A percentile compares a stretch with the other conserved stretches of the same genome.
phyloP scores from a whole-genome alignment of 2,329 filamentous ascomycete genomes.

The Trichoderma sp. region DNA sequence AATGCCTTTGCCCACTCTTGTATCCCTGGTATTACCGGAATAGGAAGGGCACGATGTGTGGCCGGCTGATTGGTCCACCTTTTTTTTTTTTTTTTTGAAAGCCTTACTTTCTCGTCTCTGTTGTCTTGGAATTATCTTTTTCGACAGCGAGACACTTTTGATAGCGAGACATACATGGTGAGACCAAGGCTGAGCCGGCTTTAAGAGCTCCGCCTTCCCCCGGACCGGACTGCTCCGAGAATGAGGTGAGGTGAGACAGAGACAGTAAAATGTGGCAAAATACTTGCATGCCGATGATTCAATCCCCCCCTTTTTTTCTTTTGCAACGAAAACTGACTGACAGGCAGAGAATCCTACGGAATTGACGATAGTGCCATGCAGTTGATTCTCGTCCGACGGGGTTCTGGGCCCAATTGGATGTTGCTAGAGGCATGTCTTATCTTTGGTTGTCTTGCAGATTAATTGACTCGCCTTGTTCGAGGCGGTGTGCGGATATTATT shows the following conservation, averaged over 20 bases:
- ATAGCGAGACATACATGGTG: neutral
- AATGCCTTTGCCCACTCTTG: neutral
- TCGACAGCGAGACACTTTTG: neutral
- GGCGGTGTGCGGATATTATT: neutral
- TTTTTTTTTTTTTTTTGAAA: too few species aligned
- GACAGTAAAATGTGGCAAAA: neutral
- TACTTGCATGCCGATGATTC: neutral
- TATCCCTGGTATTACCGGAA: slow-evolving; percentile 8
- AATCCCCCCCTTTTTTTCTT: neutral
- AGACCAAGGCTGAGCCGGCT: neutral
- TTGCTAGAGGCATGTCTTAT: neutral
- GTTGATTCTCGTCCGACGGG: neutral
- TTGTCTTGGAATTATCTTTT: neutral
- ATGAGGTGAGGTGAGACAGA: neutral
- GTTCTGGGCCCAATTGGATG: neutral
- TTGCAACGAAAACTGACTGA: too few species aligned
- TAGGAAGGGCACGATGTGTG: slow-evolving; percentile 20
- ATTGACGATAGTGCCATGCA: neutral
- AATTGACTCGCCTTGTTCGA: neutral
- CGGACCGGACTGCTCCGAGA: neutral
- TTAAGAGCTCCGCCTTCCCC: neutral
- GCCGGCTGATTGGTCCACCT: slow-evolving; percentile 14
- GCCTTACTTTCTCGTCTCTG: neutral
- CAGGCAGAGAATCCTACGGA: too few species aligned
- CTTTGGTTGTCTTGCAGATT: neutral